phyloP scores from a whole-genome alignment of 2,329 filamentous ascomycete species.

The Apiospora kogelbergensis region DNA sequence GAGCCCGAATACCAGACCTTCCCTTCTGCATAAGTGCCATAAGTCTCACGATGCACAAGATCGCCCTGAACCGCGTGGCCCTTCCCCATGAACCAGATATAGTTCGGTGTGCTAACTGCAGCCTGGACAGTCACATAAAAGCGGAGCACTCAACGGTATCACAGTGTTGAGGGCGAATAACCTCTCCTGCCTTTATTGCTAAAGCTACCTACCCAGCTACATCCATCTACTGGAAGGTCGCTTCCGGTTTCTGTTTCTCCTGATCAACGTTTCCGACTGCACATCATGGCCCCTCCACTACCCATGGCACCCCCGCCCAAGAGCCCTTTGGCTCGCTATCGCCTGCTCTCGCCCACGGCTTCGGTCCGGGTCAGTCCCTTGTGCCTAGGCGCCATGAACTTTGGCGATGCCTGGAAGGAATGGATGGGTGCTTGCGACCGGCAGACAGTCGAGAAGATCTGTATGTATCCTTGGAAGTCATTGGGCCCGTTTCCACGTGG shows the following conservation, averaged over 20 bases:
- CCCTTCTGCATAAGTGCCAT: neutral
- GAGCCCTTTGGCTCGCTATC: slow-evolving; percentile 63
- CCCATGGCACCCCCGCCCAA: slow-evolving; percentile 47
- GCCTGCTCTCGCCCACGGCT: slow-evolving; percentile 65
- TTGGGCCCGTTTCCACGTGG: neutral
- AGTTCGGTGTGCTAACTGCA: neutral
- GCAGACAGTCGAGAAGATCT: slow-evolving; percentile 57
- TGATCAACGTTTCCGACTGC: neutral
- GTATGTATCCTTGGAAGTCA: neutral
- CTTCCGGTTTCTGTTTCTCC: neutral
- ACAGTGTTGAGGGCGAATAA: neutral
- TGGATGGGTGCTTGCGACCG: slow-evolving; percentile 67
- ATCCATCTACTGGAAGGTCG: neutral
- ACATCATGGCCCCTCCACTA: neutral
- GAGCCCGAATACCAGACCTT: neutral
- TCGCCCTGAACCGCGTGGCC: neutral
- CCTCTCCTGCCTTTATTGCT: neutral
- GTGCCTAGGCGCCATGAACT: slow-evolving; percentile 60
- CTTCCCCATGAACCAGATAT: neutral
- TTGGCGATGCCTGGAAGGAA: slow-evolving; percentile 54
- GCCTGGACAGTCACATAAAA: neutral
- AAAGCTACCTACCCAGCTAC: neutral
- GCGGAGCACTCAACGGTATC: neutral
- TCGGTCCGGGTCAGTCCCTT: slow-evolving; percentile 67
- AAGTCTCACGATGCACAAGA: neutral